Evolutionary conservation across 2,329 filamentous ascomycete genomes (phyloP).

Genomic region (Sarocladiaceae sp.): DNA sequence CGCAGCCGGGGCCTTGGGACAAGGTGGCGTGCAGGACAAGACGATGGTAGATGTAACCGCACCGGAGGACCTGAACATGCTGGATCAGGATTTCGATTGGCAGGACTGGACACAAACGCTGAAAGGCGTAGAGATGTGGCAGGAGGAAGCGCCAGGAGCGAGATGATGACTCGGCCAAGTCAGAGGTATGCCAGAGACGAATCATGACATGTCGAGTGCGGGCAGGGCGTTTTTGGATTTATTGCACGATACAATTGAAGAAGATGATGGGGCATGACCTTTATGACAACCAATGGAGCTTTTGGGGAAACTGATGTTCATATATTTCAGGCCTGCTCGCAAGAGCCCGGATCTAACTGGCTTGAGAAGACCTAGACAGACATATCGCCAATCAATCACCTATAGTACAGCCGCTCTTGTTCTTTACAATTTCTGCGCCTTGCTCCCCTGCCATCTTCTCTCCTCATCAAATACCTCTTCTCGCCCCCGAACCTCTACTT

Average conservation of each 20-base stretch:
- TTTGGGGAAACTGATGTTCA: too few species aligned
- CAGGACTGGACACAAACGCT: constrained; percentile 38
- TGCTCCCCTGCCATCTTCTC: constrained; percentile 22
- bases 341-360: too few species aligned
- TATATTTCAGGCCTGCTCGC: too few species aligned
- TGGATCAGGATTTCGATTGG: constrained; percentile 41
- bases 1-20: neutral
- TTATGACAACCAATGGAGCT: too few species aligned
- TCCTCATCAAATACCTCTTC: constrained; percentile 44
- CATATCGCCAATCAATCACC: neutral
- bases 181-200: neutral
- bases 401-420: neutral
- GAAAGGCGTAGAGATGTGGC: constrained; percentile 10
- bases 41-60: constrained; percentile 17
- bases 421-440: constrained; percentile 21
- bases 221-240: too few species aligned
- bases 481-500: constrained; percentile 46
- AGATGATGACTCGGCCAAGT: neutral
- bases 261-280: too few species aligned
- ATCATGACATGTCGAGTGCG: too few species aligned
- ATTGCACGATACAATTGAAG: too few species aligned
- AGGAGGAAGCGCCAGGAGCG: constrained; percentile 1
- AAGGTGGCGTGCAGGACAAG: constrained; percentile 12
- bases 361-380: neutral
- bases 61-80: constrained; percentile 26